A percentile compares a stretch with the other conserved stretches of the same genome.
Conservation (phyloP, 1,139 yeast species). For the Zygosaccharomyces sapae region DNA sequence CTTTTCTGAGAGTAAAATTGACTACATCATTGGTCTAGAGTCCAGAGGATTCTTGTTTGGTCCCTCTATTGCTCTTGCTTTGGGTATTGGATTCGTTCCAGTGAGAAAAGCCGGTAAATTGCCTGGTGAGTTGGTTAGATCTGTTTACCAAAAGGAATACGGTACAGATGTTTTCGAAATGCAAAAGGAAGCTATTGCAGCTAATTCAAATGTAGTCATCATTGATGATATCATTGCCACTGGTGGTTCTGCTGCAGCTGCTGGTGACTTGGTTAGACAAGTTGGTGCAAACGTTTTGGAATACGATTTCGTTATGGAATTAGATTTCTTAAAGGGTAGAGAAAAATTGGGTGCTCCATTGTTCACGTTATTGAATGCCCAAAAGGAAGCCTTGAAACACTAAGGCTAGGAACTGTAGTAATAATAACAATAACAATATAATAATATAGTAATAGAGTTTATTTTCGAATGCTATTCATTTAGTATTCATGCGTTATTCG, state of each 20-base stretch:
- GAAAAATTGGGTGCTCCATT: slow-evolving; percentile 80
- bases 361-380: slow-evolving; percentile 83
- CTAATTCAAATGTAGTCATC: slow-evolving; percentile 74
- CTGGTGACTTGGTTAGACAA: slow-evolving; percentile 74
- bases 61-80: slow-evolving; percentile 85
- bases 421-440: not conserved
- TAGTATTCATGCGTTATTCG: not conserved
- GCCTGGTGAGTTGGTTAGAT: slow-evolving; percentile 77
- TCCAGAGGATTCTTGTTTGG: slow-evolving; percentile 97
- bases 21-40: slow-evolving; percentile 89
- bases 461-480: not conserved
- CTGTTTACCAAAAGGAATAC: slow-evolving; percentile 83
- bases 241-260: slow-evolving; percentile 94
- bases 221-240: slow-evolving; percentile 98
- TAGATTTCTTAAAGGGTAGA: slow-evolving; percentile 91
- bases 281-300: slow-evolving; percentile 69
- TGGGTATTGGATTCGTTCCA: slow-evolving; percentile 89
- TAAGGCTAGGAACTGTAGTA: slow-evolving; percentile 4
- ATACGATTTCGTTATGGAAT: slow-evolving; percentile 85
- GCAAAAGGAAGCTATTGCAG: slow-evolving; percentile 76
- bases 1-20: slow-evolving; percentile 56
- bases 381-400: slow-evolving; percentile 46
- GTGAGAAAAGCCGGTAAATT: slow-evolving; percentile 92
- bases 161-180: slow-evolving; percentile 87
- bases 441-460: no score